phyloP scores from a whole-genome alignment of 1,139 yeast species.

The Taphrina wiesneri region DNA sequence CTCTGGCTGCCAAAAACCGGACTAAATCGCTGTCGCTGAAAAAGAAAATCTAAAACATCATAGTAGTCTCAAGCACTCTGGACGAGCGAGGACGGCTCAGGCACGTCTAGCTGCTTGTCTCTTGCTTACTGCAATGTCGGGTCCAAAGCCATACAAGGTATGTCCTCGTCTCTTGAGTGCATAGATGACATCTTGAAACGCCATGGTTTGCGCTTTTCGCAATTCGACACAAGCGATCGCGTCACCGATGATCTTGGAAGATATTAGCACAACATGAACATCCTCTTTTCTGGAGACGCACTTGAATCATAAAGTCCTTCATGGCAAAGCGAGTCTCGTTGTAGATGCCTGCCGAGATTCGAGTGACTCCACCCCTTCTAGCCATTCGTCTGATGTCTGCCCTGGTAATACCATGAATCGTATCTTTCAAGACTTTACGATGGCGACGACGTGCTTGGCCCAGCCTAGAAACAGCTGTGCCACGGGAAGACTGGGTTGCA shows the following conservation, averaged over 20 bases:
- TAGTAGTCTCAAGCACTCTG: background rate
- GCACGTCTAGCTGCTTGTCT: background rate
- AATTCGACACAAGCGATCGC: constrained; percentile 42
- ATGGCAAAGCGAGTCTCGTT: constrained; percentile 44
- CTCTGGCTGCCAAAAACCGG: no score
- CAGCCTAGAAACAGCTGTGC: background rate
- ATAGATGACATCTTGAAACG: constrained; percentile 44
- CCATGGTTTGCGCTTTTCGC: constrained; percentile 40
- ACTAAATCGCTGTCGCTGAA: background rate
- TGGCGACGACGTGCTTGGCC: constrained; percentile 40
- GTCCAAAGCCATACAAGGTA: constrained; percentile 44
- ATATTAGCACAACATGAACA: background rate
- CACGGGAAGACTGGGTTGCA: background rate
- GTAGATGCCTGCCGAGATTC: constrained; percentile 44
- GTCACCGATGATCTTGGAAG: constrained; percentile 42
- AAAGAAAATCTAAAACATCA: background rate
- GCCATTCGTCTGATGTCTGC: constrained; percentile 45
- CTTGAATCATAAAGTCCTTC: constrained; percentile 43
- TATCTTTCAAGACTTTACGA: constrained; percentile 44
- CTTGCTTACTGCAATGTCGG: constrained; percentile 24
- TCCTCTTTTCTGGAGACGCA: background rate
- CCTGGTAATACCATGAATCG: constrained; percentile 45
- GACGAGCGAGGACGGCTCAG: background rate
- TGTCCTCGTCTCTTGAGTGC: constrained; percentile 45
- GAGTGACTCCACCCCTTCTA: constrained; percentile 45